Base-by-base conservation (phyloP, 495 filamentous ascomycete genomes). In the Tuber borchii region DNA sequence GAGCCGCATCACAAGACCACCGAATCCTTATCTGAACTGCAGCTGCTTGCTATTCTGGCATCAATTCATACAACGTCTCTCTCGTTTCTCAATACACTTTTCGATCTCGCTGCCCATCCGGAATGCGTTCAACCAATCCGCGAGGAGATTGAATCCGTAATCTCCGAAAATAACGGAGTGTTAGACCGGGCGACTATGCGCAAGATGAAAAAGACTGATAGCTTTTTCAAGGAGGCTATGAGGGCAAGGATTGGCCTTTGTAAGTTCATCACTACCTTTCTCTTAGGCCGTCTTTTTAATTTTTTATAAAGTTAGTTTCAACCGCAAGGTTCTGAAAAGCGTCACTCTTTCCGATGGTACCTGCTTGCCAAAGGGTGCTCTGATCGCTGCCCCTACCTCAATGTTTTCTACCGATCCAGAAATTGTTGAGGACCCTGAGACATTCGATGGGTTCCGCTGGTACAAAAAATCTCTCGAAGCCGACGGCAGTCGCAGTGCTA, bases 361-460 rank as follows among this genome's bases (percentile, higher is more conserved):
- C 3, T 75, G 83, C 61, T 74, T 88, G 0, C 85, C 86, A 0
- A 51, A 75, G 7, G 85, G 85, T n/a, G 86, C 85, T 16, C 80
- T 78, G 40, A 71, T 86, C 1, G 79, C 84, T 0, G 80, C 83
- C 4, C 83, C 86, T n/a, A 8, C 71, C 20, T 37, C 12, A 8
- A 44, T 73, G 0, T 37, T 73, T 14, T 45, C 42, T n/a, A 34
- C 65, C 10, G 78, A 83, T 42, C 74, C 82, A 1, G n/a, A 69
- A 22, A 20, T 77, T 20, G 10, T 76, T 39, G 81, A 83, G 0
- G 74, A 86, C 51, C 85, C 85, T 0, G 81, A 86, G 0, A 80
- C 82, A 34, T 91, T 90, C 77, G 88, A 91, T 76, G 86, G 85
- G 0, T 84, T 86, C 40, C 87, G 90, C 16, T 90, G 87, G 79